Evolutionary conservation across 2,329 filamentous ascomycete species (phyloP).

Genomic region (Stagonosporopsis chrysanthemi): DNA sequence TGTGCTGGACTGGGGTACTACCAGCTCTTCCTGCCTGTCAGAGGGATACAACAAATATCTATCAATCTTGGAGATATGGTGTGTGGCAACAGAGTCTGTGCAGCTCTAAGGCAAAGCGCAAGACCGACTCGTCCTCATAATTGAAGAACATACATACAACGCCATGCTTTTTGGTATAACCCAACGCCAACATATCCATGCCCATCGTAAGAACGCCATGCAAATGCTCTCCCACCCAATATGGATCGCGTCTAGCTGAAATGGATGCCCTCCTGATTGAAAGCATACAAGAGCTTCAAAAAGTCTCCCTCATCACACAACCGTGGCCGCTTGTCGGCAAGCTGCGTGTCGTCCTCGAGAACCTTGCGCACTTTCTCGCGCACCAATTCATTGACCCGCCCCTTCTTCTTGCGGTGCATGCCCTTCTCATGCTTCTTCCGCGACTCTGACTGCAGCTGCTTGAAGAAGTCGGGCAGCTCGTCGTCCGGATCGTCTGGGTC

Average conservation of each 20-base stretch:
- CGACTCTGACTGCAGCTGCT: constrained; percentile 62
- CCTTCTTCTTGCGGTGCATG: constrained; percentile 62
- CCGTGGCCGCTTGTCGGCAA: constrained; percentile 81
- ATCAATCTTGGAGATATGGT: neutral
- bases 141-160: constrained; percentile 6
- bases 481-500: constrained; percentile 68
- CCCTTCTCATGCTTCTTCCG: constrained; percentile 38
- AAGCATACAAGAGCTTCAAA: constrained; percentile 78
- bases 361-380: constrained; percentile 86
- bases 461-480: constrained; percentile 84
- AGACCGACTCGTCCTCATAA: neutral
- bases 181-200: constrained; percentile 23
- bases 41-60: neutral
- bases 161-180: constrained; percentile 36
- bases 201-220: constrained; percentile 25
- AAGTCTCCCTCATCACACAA: constrained; percentile 96
- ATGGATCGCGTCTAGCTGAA: constrained; percentile 65
- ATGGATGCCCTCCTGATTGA: constrained; percentile 92
- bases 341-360: constrained; percentile 77
- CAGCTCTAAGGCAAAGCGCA: neutral
- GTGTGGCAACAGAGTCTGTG: neutral
- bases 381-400: constrained; percentile 82
- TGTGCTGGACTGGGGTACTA: too few species aligned
- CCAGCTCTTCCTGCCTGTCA: neutral
- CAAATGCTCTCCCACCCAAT: constrained; percentile 18